Percentiles rank a stretch among this genome's conserved stretches.
These are phyloP conservation scores for Cercophora newfieldiana DNA, from an alignment of 495 filamentous ascomycete species.

Conservation along the genomic window DNA sequence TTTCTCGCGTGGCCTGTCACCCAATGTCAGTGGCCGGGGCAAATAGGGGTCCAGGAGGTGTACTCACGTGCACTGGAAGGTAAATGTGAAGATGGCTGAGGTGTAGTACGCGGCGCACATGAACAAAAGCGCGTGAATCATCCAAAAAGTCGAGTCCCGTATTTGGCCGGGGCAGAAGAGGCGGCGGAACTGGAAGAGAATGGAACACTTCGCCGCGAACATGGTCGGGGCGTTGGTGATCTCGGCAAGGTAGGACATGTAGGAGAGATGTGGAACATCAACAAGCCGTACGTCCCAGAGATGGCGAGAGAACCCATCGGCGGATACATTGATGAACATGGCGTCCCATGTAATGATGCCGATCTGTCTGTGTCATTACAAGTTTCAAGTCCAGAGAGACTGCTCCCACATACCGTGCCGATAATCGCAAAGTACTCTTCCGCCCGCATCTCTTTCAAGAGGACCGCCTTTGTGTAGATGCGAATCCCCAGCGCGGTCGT, in stretches of 20 bases:
- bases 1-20: conserved; percentile 25
- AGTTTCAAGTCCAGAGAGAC: background rate
- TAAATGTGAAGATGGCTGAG: conserved; percentile 29
- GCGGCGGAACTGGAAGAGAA: conserved; percentile 29
- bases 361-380: background rate
- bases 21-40: background rate
- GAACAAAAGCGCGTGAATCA: conserved; percentile 30
- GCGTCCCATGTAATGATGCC: conserved; percentile 31
- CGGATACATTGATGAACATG: conserved; percentile 28
- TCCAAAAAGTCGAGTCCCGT: conserved; percentile 32
- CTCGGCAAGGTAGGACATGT: conserved; percentile 28
- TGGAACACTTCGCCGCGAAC: conserved; percentile 30
- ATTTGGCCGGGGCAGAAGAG: conserved; percentile 27
- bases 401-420: conserved; percentile 14
- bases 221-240: conserved; percentile 30
- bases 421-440: conserved; percentile 28
- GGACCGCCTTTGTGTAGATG: conserved; percentile 24
- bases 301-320: conserved; percentile 26
- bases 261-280: conserved; percentile 21
- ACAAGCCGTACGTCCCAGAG: conserved; percentile 26
- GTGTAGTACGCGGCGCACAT: conserved; percentile 29
- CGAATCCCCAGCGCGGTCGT: conserved; percentile 20
- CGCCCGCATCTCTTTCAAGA: conserved; percentile 22
- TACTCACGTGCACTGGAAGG: conserved; percentile 27
- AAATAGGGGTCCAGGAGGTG: background rate